Conservation (phyloP, 192 early-diverging fungal genomes). For the Linnemannia schmuckeri region DNA sequence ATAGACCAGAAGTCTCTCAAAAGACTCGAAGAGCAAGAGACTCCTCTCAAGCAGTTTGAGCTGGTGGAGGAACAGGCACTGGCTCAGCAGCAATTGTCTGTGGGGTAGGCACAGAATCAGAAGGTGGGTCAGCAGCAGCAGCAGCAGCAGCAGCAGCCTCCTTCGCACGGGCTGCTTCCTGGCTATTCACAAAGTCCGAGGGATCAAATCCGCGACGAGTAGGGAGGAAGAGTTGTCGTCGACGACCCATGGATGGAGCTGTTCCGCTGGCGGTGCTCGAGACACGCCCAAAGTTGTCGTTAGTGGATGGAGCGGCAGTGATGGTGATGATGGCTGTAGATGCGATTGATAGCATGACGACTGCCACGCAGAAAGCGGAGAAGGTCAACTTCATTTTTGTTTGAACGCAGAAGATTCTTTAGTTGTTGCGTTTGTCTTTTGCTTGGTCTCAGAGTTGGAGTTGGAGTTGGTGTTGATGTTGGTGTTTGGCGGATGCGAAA, state of each 20-base stretch:
- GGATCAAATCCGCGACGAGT: background rate
- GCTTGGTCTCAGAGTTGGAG: background rate
- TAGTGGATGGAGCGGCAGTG: background rate
- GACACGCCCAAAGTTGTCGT: background rate
- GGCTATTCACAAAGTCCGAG: background rate
- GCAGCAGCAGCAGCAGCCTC: background rate
- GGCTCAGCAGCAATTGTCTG: background rate
- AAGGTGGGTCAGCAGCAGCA: background rate
- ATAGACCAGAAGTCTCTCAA: too few relatives aligned
- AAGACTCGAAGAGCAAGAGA: too few relatives aligned
- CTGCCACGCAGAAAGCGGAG: background rate
- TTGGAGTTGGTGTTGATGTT: background rate
- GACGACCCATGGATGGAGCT: background rate
- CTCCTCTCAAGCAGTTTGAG: background rate
- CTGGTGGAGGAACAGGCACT: background rate
- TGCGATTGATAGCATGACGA: background rate
- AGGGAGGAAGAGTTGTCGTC: background rate
- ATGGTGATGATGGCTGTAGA: background rate
- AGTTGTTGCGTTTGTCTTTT: background rate
- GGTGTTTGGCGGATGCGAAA: background rate
- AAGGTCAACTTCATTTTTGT: background rate
- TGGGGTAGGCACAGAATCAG: background rate
- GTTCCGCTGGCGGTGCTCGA: background rate
- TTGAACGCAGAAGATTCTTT: background rate
- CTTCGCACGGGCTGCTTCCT: background rate